These are phyloP conservation scores for Kalanchoe fedtschenkoi DNA, from an alignment of 164 flowering plant species.

Conservation along the genomic window DNA sequence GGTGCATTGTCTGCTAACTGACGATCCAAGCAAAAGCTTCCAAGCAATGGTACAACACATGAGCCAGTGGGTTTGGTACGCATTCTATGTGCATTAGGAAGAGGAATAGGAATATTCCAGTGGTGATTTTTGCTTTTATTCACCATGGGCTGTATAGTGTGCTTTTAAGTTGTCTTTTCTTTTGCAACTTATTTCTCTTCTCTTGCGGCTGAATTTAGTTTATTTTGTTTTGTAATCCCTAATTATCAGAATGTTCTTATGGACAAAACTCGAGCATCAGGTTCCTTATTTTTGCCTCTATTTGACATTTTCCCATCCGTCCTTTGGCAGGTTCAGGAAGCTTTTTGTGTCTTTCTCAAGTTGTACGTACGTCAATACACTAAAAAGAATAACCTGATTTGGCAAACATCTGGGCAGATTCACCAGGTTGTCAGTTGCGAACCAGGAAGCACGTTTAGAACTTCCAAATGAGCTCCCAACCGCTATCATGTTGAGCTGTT, in stretches of 20 bases:
- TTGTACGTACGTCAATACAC: conserved; percentile 39
- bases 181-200: background rate
- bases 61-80: conserved; percentile 95
- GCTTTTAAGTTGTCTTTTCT: background rate
- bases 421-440: background rate
- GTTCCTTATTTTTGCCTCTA: background rate
- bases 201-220: too few relatives aligned
- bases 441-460: background rate
- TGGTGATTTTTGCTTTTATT: background rate
- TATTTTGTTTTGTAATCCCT: too few relatives aligned
- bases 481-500: too few relatives aligned
- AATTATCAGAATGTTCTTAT: background rate
- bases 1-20: conserved; percentile 49
- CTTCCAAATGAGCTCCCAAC: background rate
- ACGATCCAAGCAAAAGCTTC: conserved; percentile 47
- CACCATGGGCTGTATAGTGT: background rate
- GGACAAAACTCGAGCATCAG: too few relatives aligned
- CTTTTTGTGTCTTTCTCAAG: conserved; percentile 52
- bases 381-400: conserved; percentile 22
- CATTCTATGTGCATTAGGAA: background rate
- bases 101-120: background rate
- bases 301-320: background rate
- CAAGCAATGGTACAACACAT: conserved; percentile 77
- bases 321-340: conserved; percentile 52
- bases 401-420: background rate